Evolutionary conservation across 352 stramenopile species (phyloP).

Genomic region (Globisporangium polare): DNA sequence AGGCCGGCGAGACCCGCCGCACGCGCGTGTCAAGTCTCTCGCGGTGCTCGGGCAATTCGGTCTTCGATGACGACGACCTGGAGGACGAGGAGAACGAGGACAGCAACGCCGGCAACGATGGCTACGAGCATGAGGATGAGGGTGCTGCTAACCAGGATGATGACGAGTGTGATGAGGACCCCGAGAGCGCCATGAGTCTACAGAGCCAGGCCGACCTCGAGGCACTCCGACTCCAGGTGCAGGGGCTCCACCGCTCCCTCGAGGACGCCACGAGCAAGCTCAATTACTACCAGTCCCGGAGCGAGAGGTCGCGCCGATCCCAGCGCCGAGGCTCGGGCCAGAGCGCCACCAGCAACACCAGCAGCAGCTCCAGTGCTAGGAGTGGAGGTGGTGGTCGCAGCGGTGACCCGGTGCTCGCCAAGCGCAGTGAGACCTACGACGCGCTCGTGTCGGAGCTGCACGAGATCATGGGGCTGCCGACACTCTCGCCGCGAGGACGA

Average conservation of each 20-base stretch:
- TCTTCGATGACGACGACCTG: conserved; percentile 25
- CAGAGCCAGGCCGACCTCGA: conserved; percentile 37
- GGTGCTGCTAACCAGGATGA: conserved; percentile 10
- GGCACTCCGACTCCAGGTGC: conserved; percentile 42
- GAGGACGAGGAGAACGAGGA: background rate
- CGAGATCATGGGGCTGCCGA: conserved; percentile 68
- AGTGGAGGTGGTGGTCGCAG: background rate
- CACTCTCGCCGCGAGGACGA: conserved; percentile 7
- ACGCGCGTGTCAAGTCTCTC: conserved; percentile 39
- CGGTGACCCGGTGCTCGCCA: conserved; percentile 27
- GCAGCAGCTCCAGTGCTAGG: background rate
- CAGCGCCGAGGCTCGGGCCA: background rate
- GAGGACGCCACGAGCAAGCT: conserved; percentile 52
- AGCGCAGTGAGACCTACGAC: conserved; percentile 38
- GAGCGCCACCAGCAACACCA: conserved; percentile 11
- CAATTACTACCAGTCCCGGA: conserved; percentile 23
- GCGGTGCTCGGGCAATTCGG: conserved; percentile 27
- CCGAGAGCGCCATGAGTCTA: background rate
- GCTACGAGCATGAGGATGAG: background rate
- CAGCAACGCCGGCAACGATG: background rate
- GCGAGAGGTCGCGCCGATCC: background rate
- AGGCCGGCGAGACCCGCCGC: conserved; percentile 40
- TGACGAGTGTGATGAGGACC: conserved; percentile 1
- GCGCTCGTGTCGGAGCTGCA: conserved; percentile 63
- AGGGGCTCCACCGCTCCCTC: conserved; percentile 44